Evolutionary conservation across 2,329 filamentous ascomycete species (phyloP).

Genomic region (Alternaria consortialis): DNA sequence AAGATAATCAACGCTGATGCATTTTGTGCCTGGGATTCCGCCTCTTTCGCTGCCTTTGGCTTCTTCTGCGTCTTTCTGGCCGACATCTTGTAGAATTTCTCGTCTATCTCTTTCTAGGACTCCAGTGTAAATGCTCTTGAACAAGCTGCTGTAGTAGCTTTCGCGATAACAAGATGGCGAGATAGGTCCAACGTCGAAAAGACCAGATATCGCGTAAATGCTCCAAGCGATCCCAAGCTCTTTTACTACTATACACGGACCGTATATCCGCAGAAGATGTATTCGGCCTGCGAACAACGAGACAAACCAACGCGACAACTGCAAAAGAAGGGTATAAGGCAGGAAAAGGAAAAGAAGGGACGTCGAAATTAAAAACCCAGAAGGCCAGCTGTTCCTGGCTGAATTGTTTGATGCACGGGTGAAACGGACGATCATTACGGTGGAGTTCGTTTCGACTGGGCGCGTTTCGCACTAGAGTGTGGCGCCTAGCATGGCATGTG

Average conservation of each 20-base stretch:
- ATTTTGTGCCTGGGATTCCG: slow-evolving; percentile 34
- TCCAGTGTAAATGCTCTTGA: background rate
- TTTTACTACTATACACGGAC: slow-evolving; percentile 28
- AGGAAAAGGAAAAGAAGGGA: slow-evolving; percentile 16
- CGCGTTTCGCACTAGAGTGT: slow-evolving; percentile 32
- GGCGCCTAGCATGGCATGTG: slow-evolving; percentile 20
- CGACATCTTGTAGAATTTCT: slow-evolving; percentile 35
- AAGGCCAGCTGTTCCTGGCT: slow-evolving; percentile 46
- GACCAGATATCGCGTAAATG: slow-evolving; percentile 24
- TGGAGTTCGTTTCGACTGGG: slow-evolving; percentile 35
- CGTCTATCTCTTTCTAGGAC: slow-evolving; percentile 13
- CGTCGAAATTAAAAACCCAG: slow-evolving; percentile 26
- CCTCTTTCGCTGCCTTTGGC: slow-evolving; percentile 43
- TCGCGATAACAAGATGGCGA: background rate
- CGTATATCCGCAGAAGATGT: slow-evolving; percentile 26
- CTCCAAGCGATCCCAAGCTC: slow-evolving; percentile 23
- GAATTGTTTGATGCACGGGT: slow-evolving; percentile 40
- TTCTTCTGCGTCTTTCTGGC: slow-evolving; percentile 47
- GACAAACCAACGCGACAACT: background rate
- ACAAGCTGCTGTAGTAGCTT: too few species aligned
- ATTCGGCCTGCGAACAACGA: slow-evolving; percentile 34
- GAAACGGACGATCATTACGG: slow-evolving; percentile 44
- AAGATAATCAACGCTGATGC: slow-evolving; percentile 34
- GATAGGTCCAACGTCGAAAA: slow-evolving; percentile 11
- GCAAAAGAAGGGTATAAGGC: slow-evolving; percentile 12